phyloP scores from a whole-genome alignment of 768 basidiomycete species.

The Ramaria sp. region DNA sequence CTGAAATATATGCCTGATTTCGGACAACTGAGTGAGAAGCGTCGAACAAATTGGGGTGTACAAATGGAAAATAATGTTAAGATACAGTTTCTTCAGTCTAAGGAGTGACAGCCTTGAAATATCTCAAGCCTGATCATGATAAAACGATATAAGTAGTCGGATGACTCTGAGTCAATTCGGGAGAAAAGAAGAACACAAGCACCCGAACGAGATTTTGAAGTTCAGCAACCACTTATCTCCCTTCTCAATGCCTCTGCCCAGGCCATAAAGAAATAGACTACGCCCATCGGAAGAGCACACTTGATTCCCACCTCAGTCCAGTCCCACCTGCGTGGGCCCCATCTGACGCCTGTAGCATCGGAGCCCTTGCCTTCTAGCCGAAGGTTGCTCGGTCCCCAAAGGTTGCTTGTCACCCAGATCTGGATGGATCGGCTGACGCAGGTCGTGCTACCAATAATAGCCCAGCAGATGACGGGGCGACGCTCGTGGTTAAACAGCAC shows the following conservation, averaged over 20 bases:
- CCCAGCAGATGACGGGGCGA: conserved; percentile 83
- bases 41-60: too few species aligned
- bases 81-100: too few species aligned
- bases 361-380: conserved; percentile 26
- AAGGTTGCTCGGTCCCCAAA: conserved; percentile 40
- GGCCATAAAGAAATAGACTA: conserved; percentile 72
- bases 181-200: neutral
- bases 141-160: too few species aligned
- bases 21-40: too few species aligned
- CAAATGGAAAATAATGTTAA: too few species aligned
- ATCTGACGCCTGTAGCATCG: conserved; percentile 21
- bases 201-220: neutral
- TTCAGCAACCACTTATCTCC: conserved; percentile 19
- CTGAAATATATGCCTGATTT: too few species aligned
- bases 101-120: too few species aligned
- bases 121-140: too few species aligned
- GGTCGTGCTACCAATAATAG: conserved; percentile 82
- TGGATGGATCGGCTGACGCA: conserved; percentile 75
- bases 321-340: conserved; percentile 66
- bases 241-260: conserved; percentile 44
- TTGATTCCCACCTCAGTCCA: conserved; percentile 62
- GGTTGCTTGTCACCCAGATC: conserved; percentile 93
- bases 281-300: conserved; percentile 64
- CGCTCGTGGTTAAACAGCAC: conserved; percentile 54
- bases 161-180: too few species aligned